These are phyloP conservation scores for Mycena vitilis DNA, from an alignment of 768 basidiomycete genomes.

Conservation along the genomic window DNA sequence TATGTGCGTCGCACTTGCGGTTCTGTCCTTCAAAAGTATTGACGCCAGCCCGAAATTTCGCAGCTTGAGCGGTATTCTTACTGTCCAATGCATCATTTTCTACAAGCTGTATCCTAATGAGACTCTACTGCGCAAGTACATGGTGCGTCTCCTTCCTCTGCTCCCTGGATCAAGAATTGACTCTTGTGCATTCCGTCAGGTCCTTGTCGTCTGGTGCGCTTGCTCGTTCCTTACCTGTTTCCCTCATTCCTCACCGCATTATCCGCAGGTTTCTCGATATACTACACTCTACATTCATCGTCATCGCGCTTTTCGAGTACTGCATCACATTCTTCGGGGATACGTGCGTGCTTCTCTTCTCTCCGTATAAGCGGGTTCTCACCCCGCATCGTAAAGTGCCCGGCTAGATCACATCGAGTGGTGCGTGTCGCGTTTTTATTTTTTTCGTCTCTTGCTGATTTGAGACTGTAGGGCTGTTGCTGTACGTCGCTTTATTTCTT, in stretches of 20 bases:
- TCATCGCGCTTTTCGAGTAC: constrained; percentile 46
- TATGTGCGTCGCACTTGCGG: constrained; percentile 25
- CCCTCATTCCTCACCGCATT: too few relatives aligned
- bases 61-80: constrained; percentile 38
- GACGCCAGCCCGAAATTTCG: background rate
- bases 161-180: too few relatives aligned
- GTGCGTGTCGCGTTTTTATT: constrained; percentile 5
- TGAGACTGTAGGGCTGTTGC: constrained; percentile 23
- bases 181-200: too few relatives aligned
- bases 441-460: background rate
- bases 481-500: constrained; percentile 3
- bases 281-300: constrained; percentile 48
- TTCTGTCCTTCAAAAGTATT: background rate
- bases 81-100: constrained; percentile 36
- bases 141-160: constrained; percentile 21
- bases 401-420: constrained; percentile 25
- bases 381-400: background rate
- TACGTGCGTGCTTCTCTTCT: constrained; percentile 19
- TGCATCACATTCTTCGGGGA: constrained; percentile 47
- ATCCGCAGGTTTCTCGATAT: constrained; percentile 42
- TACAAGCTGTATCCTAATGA: constrained; percentile 35
- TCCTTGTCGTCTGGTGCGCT: constrained; percentile 27
- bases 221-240: too few relatives aligned
- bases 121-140: constrained; percentile 1
- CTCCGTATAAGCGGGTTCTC: background rate